Conservation (phyloP, 1,284 basidiomycete genomes). For the Ceratobasidium sp. region DNA sequence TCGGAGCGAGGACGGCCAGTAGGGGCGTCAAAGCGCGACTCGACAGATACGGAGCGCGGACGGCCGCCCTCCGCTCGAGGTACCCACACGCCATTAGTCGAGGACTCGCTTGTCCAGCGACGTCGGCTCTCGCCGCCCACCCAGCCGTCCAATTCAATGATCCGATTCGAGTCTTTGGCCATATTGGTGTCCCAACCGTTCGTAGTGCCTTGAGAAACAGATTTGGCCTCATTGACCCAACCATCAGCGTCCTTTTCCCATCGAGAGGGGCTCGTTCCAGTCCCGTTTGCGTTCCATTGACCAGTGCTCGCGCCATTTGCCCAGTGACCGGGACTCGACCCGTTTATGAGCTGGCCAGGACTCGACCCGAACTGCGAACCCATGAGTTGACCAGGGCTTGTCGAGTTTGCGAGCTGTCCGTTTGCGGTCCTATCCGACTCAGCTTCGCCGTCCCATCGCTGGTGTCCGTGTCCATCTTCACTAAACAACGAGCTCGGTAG, state of each 20-base stretch:
- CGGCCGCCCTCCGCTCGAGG: constrained; percentile 34
- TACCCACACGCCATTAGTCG: constrained; percentile 26
- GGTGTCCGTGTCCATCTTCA: constrained; percentile 22
- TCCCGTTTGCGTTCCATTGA: constrained; percentile 14
- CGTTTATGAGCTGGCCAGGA: constrained; percentile 22
- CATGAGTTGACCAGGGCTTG: constrained; percentile 1
- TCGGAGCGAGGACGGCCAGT: constrained; percentile 31
- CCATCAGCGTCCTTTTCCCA: constrained; percentile 42
- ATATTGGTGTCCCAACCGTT: constrained; percentile 34
- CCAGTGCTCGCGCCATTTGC: constrained; percentile 26
- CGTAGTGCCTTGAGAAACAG: not conserved
- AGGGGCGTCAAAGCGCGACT: constrained; percentile 26
- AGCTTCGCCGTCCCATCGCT: constrained; percentile 29
- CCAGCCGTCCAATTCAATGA: constrained; percentile 19
- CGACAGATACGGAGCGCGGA: constrained; percentile 30
- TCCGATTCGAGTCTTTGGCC: not conserved
- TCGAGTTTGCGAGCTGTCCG: not conserved
- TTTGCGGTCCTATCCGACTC: not conserved
- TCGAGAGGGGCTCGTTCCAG: constrained; percentile 25
- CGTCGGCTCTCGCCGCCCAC: constrained; percentile 4
- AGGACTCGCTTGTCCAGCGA: constrained; percentile 33
- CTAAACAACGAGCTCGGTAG: constrained; percentile 35
- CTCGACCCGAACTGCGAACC: constrained; percentile 11
- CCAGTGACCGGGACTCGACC: constrained; percentile 20
- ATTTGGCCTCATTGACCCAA: constrained; percentile 34